A percentile compares a stretch with the other conserved stretches of the same genome.
phyloP scores from a whole-genome alignment of 208 protist species.

The Strigomonas culicis region DNA sequence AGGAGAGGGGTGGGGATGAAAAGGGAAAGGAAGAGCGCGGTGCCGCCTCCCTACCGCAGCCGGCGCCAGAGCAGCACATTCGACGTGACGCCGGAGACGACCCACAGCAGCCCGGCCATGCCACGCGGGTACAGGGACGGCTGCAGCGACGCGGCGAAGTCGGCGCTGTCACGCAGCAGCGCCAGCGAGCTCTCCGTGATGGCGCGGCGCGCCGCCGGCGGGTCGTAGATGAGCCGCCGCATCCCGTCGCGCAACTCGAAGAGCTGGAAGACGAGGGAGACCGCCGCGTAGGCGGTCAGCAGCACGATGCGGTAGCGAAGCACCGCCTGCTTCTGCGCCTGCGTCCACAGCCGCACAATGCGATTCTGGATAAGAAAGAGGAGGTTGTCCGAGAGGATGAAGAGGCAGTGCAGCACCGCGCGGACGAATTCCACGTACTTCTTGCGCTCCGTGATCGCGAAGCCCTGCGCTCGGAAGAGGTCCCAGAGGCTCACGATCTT shows the following conservation, averaged over 20 bases:
- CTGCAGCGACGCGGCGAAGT: conserved; percentile 26
- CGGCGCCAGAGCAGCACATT: conserved; percentile 30
- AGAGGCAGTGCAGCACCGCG: conserved; percentile 29
- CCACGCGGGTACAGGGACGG: conserved; percentile 7
- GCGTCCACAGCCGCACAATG: neutral
- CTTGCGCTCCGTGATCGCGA: conserved; percentile 31
- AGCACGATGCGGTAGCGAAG: neutral
- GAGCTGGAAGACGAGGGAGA: conserved; percentile 27
- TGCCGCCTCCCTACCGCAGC: conserved; percentile 5
- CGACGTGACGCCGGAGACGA: conserved; percentile 40
- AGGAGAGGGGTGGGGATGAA: neutral
- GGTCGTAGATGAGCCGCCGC: conserved; percentile 32
- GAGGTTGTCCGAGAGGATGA: conserved; percentile 16
- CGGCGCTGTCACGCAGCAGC: conserved; percentile 29
- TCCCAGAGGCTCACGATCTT: conserved; percentile 32
- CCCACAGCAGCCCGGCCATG: conserved; percentile 20
- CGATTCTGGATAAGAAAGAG: conserved; percentile 7
- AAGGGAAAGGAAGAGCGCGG: neutral
- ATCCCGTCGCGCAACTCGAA: conserved; percentile 37
- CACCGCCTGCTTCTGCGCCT: conserved; percentile 2
- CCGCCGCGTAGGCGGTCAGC: conserved; percentile 17
- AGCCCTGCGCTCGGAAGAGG: conserved; percentile 35
- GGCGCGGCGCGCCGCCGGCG: conserved; percentile 26
- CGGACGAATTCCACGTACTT: conserved; percentile 55
- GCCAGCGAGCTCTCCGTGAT: conserved; percentile 18